Conservation (phyloP, 805 yeast genomes). For the Saccharomycopsis fermentans region DNA sequence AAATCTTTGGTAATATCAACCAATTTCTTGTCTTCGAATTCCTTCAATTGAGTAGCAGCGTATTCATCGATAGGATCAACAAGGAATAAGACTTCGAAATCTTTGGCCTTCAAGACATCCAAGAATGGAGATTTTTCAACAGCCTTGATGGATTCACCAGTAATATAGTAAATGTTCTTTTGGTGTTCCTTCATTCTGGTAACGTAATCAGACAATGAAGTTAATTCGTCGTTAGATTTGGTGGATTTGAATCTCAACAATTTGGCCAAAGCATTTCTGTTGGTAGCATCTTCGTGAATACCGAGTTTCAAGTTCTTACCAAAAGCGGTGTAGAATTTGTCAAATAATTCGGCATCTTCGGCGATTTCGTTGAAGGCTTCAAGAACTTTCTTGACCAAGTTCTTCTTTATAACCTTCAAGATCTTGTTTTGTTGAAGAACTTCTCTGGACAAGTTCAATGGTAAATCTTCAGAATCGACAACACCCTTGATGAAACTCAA, state of each 20-base stretch:
- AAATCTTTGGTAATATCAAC: constrained; percentile 99
- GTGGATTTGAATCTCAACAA: constrained; percentile 95
- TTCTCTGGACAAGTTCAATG: constrained; percentile 99
- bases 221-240: constrained; percentile 86
- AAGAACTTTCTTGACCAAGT: constrained; percentile 94
- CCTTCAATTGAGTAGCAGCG: constrained; percentile 98
- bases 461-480: constrained; percentile 98
- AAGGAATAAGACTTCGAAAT: constrained; percentile 94
- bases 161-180: constrained; percentile 97
- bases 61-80: constrained; percentile 99
- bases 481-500: constrained; percentile 96
- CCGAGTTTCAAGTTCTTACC: constrained; percentile 97
- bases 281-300: constrained; percentile 97
- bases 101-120: constrained; percentile 96
- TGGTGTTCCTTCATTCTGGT: constrained; percentile 99
- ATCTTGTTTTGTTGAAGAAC: constrained; percentile 99
- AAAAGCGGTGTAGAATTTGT: constrained; percentile 96
- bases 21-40: constrained; percentile 97
- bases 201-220: constrained; percentile 93
- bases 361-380: constrained; percentile 99
- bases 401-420: constrained; percentile 98
- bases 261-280: constrained; percentile 93
- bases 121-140: constrained; percentile 99
- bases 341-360: constrained; percentile 97
- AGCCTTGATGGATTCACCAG: constrained; percentile 97